Evolutionary conservation across 345 rosid genomes (phyloP), one percentile per base, ranked within the genome.

Genomic region (Citrus trifoliata): DNA sequence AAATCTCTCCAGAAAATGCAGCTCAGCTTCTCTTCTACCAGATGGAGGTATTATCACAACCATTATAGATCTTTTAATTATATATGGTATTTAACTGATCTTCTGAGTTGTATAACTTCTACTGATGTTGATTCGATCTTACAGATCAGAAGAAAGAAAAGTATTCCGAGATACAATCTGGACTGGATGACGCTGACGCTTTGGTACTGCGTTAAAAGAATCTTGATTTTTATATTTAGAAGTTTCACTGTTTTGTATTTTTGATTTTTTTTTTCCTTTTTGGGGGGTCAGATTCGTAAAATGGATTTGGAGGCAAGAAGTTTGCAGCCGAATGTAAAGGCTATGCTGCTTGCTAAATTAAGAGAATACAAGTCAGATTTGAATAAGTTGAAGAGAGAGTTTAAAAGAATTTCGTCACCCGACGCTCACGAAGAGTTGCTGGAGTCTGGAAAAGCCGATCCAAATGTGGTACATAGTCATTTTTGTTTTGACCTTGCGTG

Each of bases 301-400:
- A 94, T 94, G 97, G 97, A 92, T 84, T 89, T 94, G 55, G 98
- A 94, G 84, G 98, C 98, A 6, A 87, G 97, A 79, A 92, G 92
- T 86, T 76, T 91, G 88, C 95, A 90, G 84, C 93, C 97, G 60
- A 88, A 85, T 80, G 88, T 83, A 51, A 93, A 93, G 87, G 97
- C 96, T 30, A 84, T 85, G 84, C 88, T 92, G 76, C 95, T 95
- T 76, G 95, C 98, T 18, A 94, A 94, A 83, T 84, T 92, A 62
- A 90, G 97, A 84, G 98, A 92, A 67, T 94, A 94, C 82, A 94
- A 94, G 71, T 88, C 97, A 76, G 95, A 94, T 77, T 84, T 94
- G 61, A 92, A 80, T 79, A 92, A 91, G 82, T 68, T 94, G 87
- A 94, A 94, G 89, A 89, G 87, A 85, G 98, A 94, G 55, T 84